Conservation (phyloP, 768 basidiomycete genomes). For the Auriscalpium vulgare region DNA sequence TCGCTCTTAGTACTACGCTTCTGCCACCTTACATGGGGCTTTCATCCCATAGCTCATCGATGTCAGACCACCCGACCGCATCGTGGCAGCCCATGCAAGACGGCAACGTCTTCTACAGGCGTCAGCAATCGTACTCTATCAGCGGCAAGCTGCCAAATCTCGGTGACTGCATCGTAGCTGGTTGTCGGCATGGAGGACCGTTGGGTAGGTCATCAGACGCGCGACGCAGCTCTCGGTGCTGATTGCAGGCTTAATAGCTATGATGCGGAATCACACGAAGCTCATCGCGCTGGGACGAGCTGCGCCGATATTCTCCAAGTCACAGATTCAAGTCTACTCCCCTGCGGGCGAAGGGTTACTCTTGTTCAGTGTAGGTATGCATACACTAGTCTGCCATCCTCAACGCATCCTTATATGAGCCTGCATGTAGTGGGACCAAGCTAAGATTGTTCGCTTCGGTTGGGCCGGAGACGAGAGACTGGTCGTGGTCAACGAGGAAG, state of each 20-base stretch:
- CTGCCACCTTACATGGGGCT: not conserved
- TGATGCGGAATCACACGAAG: constrained; percentile 82
- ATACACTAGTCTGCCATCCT: not conserved
- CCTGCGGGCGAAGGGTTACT: constrained; percentile 70
- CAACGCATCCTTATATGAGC: constrained; percentile 8
- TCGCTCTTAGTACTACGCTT: too few species aligned
- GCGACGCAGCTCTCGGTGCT: not conserved
- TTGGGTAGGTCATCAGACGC: constrained; percentile 52
- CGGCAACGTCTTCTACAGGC: constrained; percentile 80
- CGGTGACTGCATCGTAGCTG: constrained; percentile 70
- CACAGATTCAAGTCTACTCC: constrained; percentile 85
- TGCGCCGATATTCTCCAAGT: constrained; percentile 51
- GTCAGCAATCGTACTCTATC: constrained; percentile 78
- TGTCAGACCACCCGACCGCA: constrained; percentile 65
- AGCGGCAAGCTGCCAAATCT: constrained; percentile 73
- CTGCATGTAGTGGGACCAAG: constrained; percentile 79
- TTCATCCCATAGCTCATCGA: constrained; percentile 9
- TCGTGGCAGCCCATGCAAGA: constrained; percentile 91
- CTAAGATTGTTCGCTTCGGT: constrained; percentile 72
- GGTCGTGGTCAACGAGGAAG: constrained; percentile 85
- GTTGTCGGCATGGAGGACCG: constrained; percentile 83
- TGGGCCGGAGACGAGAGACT: constrained; percentile 82
- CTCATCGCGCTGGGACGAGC: constrained; percentile 61
- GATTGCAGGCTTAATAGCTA: constrained; percentile 39
- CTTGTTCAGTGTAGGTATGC: constrained; percentile 61